Conservation (phyloP, 805 yeast genomes). For the Blastobotrys americana region DNA sequence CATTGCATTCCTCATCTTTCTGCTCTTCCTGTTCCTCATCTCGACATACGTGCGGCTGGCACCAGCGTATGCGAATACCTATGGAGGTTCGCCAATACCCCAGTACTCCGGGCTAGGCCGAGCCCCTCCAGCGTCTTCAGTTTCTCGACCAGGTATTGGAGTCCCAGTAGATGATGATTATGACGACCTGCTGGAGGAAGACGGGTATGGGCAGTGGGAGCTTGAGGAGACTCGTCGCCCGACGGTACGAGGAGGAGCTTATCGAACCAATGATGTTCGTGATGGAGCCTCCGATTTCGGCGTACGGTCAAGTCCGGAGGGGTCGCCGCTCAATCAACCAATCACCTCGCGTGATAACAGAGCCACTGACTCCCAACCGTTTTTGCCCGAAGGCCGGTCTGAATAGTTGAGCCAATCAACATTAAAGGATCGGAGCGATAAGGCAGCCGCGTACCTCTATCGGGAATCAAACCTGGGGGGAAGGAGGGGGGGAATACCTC, state of each 20-base stretch:
- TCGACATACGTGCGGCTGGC: constrained; percentile 47
- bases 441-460: neutral
- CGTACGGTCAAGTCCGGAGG: neutral
- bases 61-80: neutral
- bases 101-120: neutral
- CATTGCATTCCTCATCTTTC: constrained; percentile 62
- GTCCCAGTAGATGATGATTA: too few relatives aligned
- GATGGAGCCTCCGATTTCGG: neutral
- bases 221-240: neutral
- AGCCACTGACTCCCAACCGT: constrained; percentile 6
- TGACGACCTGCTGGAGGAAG: too few relatives aligned
- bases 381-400: constrained; percentile 4
- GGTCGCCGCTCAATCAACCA: neutral
- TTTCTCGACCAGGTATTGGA: too few relatives aligned
- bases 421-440: constrained; percentile 1
- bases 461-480: constrained; percentile 1
- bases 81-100: neutral
- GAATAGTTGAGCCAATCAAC: neutral
- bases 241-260: neutral
- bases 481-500: constrained; percentile 18
- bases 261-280: neutral
- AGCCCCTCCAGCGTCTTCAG: neutral
- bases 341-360: neutral
- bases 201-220: neutral
- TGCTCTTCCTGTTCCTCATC: constrained; percentile 58